Conservation (phyloP, 805 yeast species). For the Aciculoconidium aculeatum region DNA sequence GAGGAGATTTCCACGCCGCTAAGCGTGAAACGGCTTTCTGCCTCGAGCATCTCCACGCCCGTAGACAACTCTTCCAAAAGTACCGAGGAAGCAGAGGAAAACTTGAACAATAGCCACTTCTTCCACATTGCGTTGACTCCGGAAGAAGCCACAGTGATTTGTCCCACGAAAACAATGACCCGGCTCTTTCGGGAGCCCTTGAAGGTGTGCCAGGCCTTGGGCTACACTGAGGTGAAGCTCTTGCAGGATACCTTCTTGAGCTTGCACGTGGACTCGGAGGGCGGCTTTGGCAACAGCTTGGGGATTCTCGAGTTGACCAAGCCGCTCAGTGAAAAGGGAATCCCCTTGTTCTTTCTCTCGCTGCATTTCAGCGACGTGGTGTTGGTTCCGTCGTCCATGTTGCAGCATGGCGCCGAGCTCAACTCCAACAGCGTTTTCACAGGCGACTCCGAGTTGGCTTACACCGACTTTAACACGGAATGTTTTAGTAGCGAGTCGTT, state of each 20-base stretch:
- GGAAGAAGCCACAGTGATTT: conserved; percentile 56
- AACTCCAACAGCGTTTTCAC: conserved; percentile 1
- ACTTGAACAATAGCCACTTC: conserved; percentile 32
- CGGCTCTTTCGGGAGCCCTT: conserved; percentile 37
- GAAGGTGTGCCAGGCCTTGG: conserved; percentile 21
- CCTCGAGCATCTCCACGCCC: conserved; percentile 4
- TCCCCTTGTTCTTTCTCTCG: conserved; percentile 55
- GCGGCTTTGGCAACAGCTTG: conserved; percentile 43
- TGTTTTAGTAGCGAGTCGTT: no score
- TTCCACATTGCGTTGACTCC: conserved; percentile 61
- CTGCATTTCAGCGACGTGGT: conserved; percentile 62
- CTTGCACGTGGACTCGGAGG: conserved; percentile 59
- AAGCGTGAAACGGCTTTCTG: conserved; percentile 1
- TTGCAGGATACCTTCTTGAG: conserved; percentile 42
- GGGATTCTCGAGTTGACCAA: conserved; percentile 51
- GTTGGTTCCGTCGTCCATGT: conserved; percentile 44
- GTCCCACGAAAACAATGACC: conserved; percentile 35
- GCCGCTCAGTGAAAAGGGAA: conserved; percentile 52
- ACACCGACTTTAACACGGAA: conserved; percentile 1
- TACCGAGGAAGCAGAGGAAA: conserved; percentile 10
- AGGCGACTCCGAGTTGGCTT: conserved; percentile 1
- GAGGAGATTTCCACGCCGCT: conserved; percentile 3
- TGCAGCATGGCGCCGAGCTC: conserved; percentile 36
- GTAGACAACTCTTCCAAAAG: conserved; percentile 6
- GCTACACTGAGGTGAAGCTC: conserved; percentile 32